phyloP scores from a whole-genome alignment of 192 early-diverging fungal genomes.

The Phlyctochytrium arcticum region DNA sequence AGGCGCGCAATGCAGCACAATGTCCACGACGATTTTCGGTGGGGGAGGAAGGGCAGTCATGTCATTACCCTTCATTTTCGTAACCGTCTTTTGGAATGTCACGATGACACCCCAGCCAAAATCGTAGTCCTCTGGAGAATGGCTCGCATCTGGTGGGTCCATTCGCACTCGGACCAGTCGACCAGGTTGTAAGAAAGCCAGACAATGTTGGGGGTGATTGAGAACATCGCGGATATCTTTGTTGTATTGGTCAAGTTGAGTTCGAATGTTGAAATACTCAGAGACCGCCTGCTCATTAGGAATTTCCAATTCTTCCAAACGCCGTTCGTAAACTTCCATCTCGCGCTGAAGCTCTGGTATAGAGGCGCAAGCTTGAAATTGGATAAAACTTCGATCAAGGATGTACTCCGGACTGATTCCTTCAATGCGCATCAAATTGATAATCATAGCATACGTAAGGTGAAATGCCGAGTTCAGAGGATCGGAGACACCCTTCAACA shows the following conservation, averaged over 20 bases:
- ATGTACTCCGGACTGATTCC: constrained; percentile 90
- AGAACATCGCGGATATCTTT: constrained; percentile 71
- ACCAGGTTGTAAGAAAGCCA: constrained; percentile 84
- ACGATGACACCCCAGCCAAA: constrained; percentile 93
- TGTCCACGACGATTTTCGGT: constrained; percentile 77
- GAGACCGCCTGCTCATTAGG: constrained; percentile 66
- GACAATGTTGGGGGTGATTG: constrained; percentile 73
- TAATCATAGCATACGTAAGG: constrained; percentile 93
- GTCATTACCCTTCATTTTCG: constrained; percentile 29
- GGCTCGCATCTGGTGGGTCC: neutral
- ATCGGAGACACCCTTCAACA: constrained; percentile 70
- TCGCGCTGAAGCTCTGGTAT: constrained; percentile 75
- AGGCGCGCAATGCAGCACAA: constrained; percentile 73
- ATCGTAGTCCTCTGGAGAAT: constrained; percentile 44
- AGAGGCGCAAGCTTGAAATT: constrained; percentile 83
- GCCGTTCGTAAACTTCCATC: constrained; percentile 46
- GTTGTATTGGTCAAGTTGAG: constrained; percentile 61
- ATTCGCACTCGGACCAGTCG: constrained; percentile 61
- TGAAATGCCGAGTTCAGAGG: constrained; percentile 94
- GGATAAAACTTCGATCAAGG: constrained; percentile 86
- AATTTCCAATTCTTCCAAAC: constrained; percentile 54
- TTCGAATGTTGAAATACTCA: constrained; percentile 71
- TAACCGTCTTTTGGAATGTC: constrained; percentile 62
- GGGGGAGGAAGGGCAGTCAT: constrained; percentile 26
- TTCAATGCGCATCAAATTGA: constrained; percentile 93